Conservation (phyloP, 257 asterid species). For the Ehretia macrophylla region DNA sequence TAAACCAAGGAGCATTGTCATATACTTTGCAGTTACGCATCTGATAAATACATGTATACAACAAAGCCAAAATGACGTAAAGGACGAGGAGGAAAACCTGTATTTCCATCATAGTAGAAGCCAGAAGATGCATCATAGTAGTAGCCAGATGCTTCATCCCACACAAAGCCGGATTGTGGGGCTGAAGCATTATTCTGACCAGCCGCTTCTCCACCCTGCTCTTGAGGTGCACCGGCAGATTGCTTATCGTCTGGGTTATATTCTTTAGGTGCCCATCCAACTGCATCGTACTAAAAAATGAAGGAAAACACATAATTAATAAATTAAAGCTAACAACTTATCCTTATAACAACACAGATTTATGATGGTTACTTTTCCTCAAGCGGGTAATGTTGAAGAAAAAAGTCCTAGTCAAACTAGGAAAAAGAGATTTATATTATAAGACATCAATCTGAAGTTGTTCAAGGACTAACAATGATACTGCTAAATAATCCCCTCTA, state of each 20-base stretch:
- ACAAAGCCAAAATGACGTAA: conserved; percentile 4
- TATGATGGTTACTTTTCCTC: too few species aligned
- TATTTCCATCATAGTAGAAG: conserved; percentile 92
- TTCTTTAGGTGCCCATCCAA: conserved; percentile 98
- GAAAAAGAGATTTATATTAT: too few species aligned
- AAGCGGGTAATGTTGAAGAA: too few species aligned
- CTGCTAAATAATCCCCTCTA: too few species aligned
- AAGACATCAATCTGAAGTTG: too few species aligned
- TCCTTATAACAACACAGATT: too few species aligned
- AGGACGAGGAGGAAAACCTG: conserved; percentile 43
- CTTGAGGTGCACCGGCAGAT: conserved; percentile 44
- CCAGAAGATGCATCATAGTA: conserved; percentile 97
- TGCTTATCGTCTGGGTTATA: conserved; percentile 84
- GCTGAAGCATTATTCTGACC: conserved; percentile 53
- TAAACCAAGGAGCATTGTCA: too few species aligned
- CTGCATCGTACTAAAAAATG: conserved; percentile 75
- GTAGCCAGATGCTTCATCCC: conserved; percentile 99
- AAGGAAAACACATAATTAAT: conserved; percentile 12
- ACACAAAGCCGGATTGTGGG: conserved; percentile 88
- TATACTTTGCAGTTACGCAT: neutral
- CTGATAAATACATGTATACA: neutral
- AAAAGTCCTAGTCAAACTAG: too few species aligned
- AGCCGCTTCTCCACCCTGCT: conserved; percentile 46
- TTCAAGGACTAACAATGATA: too few species aligned
- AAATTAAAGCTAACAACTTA: too few species aligned